Evolutionary conservation across 1,284 basidiomycete genomes (phyloP), one percentile per base, ranked within the genome.

Genomic region (Ustilago lituana): DNA sequence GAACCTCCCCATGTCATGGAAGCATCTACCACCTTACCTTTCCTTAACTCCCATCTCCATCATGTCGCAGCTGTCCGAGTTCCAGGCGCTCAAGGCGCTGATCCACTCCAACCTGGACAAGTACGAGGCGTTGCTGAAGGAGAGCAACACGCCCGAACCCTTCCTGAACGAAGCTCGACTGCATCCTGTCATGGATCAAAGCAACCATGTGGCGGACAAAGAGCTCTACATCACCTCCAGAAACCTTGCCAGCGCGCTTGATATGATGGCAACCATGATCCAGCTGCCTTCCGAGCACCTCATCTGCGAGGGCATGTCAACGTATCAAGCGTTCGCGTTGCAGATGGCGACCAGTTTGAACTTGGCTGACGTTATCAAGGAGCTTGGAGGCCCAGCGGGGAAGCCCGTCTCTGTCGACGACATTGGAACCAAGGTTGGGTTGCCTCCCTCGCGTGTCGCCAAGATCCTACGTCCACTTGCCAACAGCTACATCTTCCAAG

Each of bases 401-500:
- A 39, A 24, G 6, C 43, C 58, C 10, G 58, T 62, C 2, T 56
- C 59, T 3, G 46, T 52, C 9, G 40, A 56, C 14, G 36, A 52
- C 11, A 56, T 67, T 6, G 45, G 45, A 10, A 37, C 50, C 0
- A 47, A 38, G 22, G 32, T 35, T 0, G 55, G 60, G 4, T 11
- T 62, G n/a, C 44, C 47, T 24, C 44, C 51, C 3, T 10, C 45
- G 12, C 44, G 60, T 4, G 48, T 67, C 8, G 27, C 47, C 40
- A 61, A 57, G 31, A 44, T 62, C 22, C 48, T 67, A 1, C 45
- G 64, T 14, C 51, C 50, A 2, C 57, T 67, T 2, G 49, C 51
- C 35, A 67, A 67, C 57, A 54, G 29, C 33, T 35, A 67, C 37
- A 51, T 67, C 43, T 67, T 67, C 38, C 53, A 49, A 33, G 52